Evolutionary conservation across 2,329 filamentous ascomycete genomes (phyloP).

Genomic region (Amphichorda felina): DNA sequence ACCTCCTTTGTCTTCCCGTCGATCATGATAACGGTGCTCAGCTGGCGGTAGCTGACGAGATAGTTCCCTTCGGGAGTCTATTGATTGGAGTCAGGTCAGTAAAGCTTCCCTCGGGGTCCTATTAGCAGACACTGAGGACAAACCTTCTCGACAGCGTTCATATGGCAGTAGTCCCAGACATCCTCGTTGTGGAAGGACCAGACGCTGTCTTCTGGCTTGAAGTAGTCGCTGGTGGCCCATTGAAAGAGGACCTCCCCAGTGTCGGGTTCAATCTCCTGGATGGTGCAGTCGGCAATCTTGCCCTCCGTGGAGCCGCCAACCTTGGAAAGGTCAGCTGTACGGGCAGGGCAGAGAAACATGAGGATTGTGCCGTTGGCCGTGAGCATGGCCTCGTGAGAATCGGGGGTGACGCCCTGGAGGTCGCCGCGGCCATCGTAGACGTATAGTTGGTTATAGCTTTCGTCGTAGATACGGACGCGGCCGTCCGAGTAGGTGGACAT

Average conservation of each 20-base stretch:
- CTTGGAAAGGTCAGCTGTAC: conserved; percentile 8
- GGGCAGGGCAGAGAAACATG: conserved; percentile 14
- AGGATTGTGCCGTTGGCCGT: conserved; percentile 23
- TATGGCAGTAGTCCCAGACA: conserved; percentile 23
- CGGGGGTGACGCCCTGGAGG: conserved; percentile 24
- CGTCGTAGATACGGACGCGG: conserved; percentile 14
- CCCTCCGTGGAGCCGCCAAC: conserved; percentile 13
- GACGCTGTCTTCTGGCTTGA: conserved; percentile 9
- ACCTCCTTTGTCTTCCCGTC: conserved; percentile 13
- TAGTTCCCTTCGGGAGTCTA: conserved; percentile 20
- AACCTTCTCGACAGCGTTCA: conserved; percentile 21
- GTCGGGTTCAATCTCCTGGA: conserved; percentile 23
- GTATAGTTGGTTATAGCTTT: conserved; percentile 22
- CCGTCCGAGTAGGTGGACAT: conserved; percentile 19
- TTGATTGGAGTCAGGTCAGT: background rate
- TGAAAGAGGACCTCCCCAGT: conserved; percentile 22
- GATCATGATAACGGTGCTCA: conserved; percentile 15
- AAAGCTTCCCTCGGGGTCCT: conserved; percentile 4
- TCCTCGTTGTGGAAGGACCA: conserved; percentile 13
- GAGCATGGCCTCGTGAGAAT: conserved; percentile 26
- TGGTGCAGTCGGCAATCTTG: conserved; percentile 21
- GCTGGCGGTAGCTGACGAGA: conserved; percentile 20
- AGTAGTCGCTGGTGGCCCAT: conserved; percentile 21
- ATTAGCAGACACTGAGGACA: background rate
- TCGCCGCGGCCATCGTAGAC: conserved; percentile 19